A percentile compares a stretch with the other conserved stretches of the same genome.
Evolutionary conservation across 306 rosid genomes (phyloP).

Genomic region (Begonia masoniana): DNA sequence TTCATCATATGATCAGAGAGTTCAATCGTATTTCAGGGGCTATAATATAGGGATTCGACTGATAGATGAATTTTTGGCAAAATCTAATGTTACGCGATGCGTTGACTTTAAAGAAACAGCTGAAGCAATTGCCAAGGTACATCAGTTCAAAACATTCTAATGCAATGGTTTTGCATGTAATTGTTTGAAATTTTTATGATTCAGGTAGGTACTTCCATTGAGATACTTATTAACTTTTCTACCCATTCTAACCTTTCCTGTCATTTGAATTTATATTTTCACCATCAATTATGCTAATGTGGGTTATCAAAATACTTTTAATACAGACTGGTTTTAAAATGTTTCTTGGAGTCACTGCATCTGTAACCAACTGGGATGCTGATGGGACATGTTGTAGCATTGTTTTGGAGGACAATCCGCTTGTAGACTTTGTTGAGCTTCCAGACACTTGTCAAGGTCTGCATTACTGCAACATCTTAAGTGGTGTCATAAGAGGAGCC

Average conservation of each 20-base stretch:
- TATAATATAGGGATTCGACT: slow-evolving; percentile 89
- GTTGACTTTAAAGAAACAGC: slow-evolving; percentile 92
- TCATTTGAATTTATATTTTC: neutral
- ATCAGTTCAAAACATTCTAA: neutral
- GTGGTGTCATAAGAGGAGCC: slow-evolving; percentile 95
- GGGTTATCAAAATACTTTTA: slow-evolving; percentile 1
- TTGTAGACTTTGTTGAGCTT: slow-evolving; percentile 96
- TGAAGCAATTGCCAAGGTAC: slow-evolving; percentile 93
- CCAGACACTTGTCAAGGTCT: slow-evolving; percentile 95
- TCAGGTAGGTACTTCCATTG: no score
- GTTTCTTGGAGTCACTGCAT: slow-evolving; percentile 91
- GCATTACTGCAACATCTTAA: slow-evolving; percentile 83
- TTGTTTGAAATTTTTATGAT: no score
- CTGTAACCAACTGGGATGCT: slow-evolving; percentile 90
- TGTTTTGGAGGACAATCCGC: slow-evolving; percentile 89
- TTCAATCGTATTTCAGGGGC: slow-evolving; percentile 44
- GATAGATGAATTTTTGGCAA: slow-evolving; percentile 94
- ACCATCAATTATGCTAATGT: no score
- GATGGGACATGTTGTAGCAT: slow-evolving; percentile 91
- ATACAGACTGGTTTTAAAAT: slow-evolving; percentile 84
- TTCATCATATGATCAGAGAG: no score
- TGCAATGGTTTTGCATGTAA: neutral
- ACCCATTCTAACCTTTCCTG: neutral
- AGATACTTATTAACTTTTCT: neutral
- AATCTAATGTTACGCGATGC: slow-evolving; percentile 89